These are phyloP conservation scores for Hanseniaspora taiwanica DNA, from an alignment of 805 yeast species.

Conservation along the genomic window DNA sequence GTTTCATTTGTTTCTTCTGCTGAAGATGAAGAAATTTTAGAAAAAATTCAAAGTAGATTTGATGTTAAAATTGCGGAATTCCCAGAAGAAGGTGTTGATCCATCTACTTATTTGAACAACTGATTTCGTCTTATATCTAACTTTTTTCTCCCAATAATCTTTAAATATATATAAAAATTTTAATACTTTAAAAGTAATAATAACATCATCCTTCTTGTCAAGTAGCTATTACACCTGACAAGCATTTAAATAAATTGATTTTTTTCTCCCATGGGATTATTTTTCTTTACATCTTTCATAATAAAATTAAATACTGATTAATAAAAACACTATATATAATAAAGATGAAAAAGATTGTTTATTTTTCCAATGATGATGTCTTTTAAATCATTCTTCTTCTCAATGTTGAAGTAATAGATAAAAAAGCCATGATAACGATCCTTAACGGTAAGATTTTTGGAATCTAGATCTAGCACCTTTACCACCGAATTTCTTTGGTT, in stretches of 20 bases:
- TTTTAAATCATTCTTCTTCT: no score
- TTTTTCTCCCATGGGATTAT: no score
- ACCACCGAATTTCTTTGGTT: constrained; percentile 99
- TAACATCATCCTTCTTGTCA: not conserved
- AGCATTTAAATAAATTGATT: no score
- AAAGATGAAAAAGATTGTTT: no score
- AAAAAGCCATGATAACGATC: not conserved
- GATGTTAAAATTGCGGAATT: constrained; percentile 89
- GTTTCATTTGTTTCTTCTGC: constrained; percentile 76
- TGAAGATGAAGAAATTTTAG: constrained; percentile 81
- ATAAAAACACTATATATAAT: no score
- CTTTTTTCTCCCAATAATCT: not conserved
- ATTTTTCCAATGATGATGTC: no score
- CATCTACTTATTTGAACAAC: constrained; percentile 95
- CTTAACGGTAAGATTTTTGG: constrained; percentile 99
- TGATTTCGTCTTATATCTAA: constrained; percentile 14
- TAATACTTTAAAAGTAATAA: not conserved
- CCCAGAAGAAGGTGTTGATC: constrained; percentile 97
- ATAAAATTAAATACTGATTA: no score
- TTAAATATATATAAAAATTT: not conserved
- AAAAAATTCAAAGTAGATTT: constrained; percentile 90
- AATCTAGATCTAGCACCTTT: constrained; percentile 99
- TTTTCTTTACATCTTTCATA: no score
- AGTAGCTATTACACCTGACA: no score
- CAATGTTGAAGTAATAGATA: no score